These are phyloP conservation scores for Umbelopsis sp. DNA, from an alignment of 192 early-diverging fungal species.

Conservation along the genomic window DNA sequence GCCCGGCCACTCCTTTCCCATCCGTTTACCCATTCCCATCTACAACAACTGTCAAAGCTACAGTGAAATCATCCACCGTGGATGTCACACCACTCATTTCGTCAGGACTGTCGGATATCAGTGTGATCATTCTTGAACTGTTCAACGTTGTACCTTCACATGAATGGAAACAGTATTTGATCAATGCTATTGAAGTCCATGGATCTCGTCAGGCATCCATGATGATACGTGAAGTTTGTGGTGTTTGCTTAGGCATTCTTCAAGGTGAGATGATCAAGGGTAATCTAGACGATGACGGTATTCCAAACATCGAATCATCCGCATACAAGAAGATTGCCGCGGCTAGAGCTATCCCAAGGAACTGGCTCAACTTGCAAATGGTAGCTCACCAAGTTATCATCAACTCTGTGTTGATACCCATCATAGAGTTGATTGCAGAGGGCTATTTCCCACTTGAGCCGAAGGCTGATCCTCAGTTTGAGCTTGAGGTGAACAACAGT, in stretches of 20 bases:
- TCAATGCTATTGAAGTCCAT: slow-evolving; percentile 6
- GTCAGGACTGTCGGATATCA: slow-evolving; percentile 36
- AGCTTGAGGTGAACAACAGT: slow-evolving; percentile 15
- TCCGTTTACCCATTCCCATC: slow-evolving; percentile 27
- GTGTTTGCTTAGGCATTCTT: slow-evolving; percentile 31
- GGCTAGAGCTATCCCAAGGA: slow-evolving; percentile 13
- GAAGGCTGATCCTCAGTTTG: background rate
- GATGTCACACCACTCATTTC: slow-evolving; percentile 30
- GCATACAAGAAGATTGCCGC: background rate
- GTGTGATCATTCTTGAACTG: slow-evolving; percentile 33
- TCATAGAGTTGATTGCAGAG: slow-evolving; percentile 17
- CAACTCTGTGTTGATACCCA: slow-evolving; percentile 24
- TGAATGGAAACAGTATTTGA: slow-evolving; percentile 25
- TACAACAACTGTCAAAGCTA: background rate
- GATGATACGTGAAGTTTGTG: slow-evolving; percentile 25
- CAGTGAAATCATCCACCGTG: background rate
- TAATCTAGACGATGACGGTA: background rate
- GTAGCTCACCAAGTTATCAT: slow-evolving; percentile 45
- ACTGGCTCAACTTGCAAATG: slow-evolving; percentile 45
- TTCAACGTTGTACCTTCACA: slow-evolving; percentile 32
- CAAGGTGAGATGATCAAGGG: slow-evolving; percentile 23
- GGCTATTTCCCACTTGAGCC: slow-evolving; percentile 22
- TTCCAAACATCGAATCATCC: background rate
- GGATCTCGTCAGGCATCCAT: slow-evolving; percentile 21
- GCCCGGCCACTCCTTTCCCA: slow-evolving; percentile 30